Conservation (phyloP, 495 filamentous ascomycete species). For the Neurospora sp. region DNA sequence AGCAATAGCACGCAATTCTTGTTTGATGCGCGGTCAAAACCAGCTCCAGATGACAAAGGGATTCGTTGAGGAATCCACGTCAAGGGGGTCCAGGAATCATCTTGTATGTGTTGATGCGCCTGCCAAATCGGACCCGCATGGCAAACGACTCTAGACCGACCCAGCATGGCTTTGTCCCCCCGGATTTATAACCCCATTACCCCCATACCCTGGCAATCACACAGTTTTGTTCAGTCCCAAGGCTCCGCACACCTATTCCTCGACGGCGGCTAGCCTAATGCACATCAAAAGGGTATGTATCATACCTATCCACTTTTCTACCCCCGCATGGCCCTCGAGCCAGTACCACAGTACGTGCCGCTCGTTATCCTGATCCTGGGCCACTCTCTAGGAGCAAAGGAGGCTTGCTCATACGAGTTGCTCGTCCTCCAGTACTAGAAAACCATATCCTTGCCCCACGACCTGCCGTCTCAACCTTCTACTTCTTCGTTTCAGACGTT, state of each 20-base stretch:
- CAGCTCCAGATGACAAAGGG: neutral
- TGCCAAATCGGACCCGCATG: neutral
- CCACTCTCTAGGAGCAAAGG: conserved; percentile 1
- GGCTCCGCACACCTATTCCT: neutral
- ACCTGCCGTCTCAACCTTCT: neutral
- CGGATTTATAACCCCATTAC: neutral
- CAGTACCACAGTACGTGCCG: neutral
- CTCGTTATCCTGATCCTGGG: neutral
- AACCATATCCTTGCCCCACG: conserved; percentile 5
- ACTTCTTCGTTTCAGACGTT: neutral
- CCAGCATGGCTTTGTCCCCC: neutral
- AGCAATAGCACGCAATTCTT: neutral
- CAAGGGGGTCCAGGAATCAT: neutral
- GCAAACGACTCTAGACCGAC: neutral
- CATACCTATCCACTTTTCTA: neutral
- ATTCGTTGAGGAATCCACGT: neutral
- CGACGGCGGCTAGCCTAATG: neutral
- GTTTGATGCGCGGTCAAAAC: neutral
- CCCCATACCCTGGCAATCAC: neutral
- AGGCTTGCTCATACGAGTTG: conserved; percentile 2
- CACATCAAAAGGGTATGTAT: neutral
- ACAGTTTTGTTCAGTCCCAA: neutral
- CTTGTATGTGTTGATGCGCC: neutral
- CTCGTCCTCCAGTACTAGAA: conserved; percentile 1
- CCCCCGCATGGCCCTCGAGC: neutral